These are phyloP conservation scores for Elongisporangium senticosum DNA, from an alignment of 352 stramenopile species.

Conservation along the genomic window DNA sequence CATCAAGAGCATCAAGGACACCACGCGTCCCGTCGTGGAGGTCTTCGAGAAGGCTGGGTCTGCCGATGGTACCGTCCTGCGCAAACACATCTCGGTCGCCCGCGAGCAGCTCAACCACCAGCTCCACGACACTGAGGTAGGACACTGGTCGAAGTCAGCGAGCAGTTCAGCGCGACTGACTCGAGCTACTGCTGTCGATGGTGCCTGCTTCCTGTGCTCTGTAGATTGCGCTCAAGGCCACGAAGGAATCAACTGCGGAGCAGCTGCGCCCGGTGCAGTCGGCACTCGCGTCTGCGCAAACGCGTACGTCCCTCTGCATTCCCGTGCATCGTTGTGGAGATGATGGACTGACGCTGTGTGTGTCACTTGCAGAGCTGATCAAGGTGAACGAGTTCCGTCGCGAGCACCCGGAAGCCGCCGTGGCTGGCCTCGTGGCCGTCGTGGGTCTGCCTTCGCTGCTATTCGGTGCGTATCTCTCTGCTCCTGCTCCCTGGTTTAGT, in stretches of 20 bases:
- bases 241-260: constrained; percentile 46
- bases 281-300: constrained; percentile 33
- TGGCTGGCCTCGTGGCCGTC: constrained; percentile 43
- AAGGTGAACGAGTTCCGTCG: constrained; percentile 75
- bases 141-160: not conserved
- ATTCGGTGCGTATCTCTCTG: constrained; percentile 43
- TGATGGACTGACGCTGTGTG: constrained; percentile 1
- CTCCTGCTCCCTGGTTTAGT: not conserved
- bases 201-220: not conserved
- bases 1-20: constrained; percentile 28
- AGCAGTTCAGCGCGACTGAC: not conserved
- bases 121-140: constrained; percentile 46
- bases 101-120: constrained; percentile 55
- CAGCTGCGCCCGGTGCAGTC: constrained; percentile 60
- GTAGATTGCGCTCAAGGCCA: constrained; percentile 41
- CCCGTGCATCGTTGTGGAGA: not conserved
- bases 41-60: constrained; percentile 63
- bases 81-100: constrained; percentile 42
- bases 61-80: constrained; percentile 57
- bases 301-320: constrained; percentile 28
- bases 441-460: constrained; percentile 64
- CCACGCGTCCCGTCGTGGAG: constrained; percentile 43
- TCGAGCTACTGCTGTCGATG: not conserved
- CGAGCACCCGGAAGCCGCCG: constrained; percentile 57
- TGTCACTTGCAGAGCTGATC: constrained; percentile 36